A percentile compares a stretch with the other conserved stretches of the same genome.
These are phyloP conservation scores for Eucalyptus melliodora DNA, from an alignment of 345 rosid species.

Conservation along the genomic window DNA sequence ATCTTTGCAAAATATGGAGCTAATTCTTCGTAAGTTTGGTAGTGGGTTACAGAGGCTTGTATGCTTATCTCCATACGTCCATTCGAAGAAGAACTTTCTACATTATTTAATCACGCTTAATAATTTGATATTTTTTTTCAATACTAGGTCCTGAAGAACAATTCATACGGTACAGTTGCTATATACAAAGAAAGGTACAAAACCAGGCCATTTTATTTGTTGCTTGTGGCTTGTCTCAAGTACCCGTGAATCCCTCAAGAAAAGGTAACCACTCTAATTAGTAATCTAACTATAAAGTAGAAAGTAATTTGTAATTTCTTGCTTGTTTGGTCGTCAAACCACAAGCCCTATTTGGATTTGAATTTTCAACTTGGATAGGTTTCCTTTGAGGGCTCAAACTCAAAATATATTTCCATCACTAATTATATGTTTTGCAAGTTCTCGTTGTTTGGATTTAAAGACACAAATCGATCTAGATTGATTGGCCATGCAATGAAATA, in stretches of 20 bases:
- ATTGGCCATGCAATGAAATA: neutral
- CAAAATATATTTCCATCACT: neutral
- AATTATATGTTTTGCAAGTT: neutral
- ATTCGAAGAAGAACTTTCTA: neutral
- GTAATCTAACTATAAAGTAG: neutral
- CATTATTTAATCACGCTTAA: neutral
- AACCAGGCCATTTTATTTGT: neutral
- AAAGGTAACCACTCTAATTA: neutral
- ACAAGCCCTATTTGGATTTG: neutral
- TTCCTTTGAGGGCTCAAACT: neutral
- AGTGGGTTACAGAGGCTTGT: constrained; percentile 13
- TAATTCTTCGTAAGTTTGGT: constrained; percentile 21
- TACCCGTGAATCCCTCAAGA: neutral
- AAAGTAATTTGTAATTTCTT: neutral
- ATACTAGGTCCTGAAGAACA: neutral
- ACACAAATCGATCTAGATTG: neutral
- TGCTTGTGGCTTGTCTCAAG: neutral
- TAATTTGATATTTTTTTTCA: neutral
- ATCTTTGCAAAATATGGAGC: constrained; percentile 19
- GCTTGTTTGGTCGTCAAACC: neutral
- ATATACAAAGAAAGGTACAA: neutral
- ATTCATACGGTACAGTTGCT: neutral
- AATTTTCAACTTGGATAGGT: neutral
- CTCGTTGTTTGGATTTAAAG: neutral
- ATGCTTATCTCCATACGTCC: neutral